Evolutionary conservation across 768 basidiomycete genomes (phyloP), one percentile per base, ranked within the genome.

Genomic region (Suillus weaverae): DNA sequence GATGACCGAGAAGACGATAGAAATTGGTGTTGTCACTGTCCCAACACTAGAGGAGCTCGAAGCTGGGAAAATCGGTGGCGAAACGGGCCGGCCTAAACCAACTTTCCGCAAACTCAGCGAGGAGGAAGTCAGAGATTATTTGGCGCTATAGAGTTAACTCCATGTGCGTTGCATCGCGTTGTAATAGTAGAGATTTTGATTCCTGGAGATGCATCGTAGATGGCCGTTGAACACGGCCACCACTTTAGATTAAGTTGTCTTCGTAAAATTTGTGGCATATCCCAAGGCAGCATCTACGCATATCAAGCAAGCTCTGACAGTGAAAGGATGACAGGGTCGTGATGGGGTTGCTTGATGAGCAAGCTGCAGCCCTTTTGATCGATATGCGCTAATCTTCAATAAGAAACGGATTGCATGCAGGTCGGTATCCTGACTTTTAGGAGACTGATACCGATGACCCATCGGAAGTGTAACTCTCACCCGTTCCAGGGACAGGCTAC

Each of bases 1-100:
- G 75, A 98, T 99, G 97, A 98, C 97, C 35, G 97, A 98, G 80
- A 96, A 97, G 83, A 99, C 97, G 54, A 97, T 99, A 73, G 97
- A 99, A 81, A 94, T 99, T 60, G 97, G 97, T 39, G 89, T 99
- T 46, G 87, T 99, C 68, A 97, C 95, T 59, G 91, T 96, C 18
- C 94, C 95, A 9, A 91, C 90, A 14, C 72, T 78, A 26, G 84
- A 84, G 55, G 81, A 84, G 68, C 73, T 84, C 64, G 80, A 82
- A 67, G 86, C 85, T 46, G 89, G 86, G 51, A 89, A 89, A 79
- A 81, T 89, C 69, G 88, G 89, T 53, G 86, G 84, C 61, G 85
- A 81, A 70, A 89, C 85, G 30, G 88, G 85, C 53, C 84, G 91
- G 62, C 87, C 87, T 39, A 91, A 86, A 75, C 91, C 96, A 22